Evolutionary conservation across 2,329 filamentous ascomycete species (phyloP).

Genomic region (Aureobasidium sp.): DNA sequence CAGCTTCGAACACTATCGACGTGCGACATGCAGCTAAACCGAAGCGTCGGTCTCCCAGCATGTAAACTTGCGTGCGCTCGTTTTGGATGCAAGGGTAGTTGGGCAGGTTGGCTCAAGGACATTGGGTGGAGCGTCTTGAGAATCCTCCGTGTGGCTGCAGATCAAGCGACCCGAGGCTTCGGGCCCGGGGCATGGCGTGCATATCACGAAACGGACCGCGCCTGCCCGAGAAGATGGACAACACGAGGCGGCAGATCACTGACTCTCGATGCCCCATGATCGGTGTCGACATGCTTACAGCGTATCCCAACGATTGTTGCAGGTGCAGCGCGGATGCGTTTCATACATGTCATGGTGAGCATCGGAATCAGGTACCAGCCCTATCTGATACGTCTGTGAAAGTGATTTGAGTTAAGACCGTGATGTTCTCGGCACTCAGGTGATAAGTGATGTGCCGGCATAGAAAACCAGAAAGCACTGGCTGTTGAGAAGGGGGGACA

Average conservation of each 20-base stretch:
- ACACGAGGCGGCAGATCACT: slow-evolving; percentile 2
- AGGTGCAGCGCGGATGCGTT: slow-evolving; percentile 9
- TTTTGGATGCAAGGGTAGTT: not conserved
- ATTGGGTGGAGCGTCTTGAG: not conserved
- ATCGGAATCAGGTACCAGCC: not conserved
- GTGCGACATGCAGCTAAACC: slow-evolving; percentile 4
- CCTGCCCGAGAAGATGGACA: slow-evolving; percentile 2
- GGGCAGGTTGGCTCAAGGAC: not conserved
- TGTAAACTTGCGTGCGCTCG: not conserved
- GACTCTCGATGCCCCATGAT: not conserved
- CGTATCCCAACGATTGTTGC: not conserved
- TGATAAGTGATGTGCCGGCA: not conserved
- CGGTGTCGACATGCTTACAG: not conserved
- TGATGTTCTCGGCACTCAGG: not conserved
- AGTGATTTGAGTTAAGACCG: not conserved
- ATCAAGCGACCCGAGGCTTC: not conserved
- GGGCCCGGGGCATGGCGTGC: not conserved
- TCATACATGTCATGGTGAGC: not conserved
- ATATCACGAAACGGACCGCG: slow-evolving; percentile 9
- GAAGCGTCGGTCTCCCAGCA: not conserved
- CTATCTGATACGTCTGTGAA: not conserved
- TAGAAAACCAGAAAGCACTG: not conserved
- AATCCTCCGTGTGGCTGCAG: slow-evolving; percentile 9
- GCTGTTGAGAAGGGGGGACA: not conserved
- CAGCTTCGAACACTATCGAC: not conserved